A percentile compares a stretch with the other conserved stretches of the same genome.
phyloP scores from a whole-genome alignment of 192 early-diverging fungal genomes.

The Entrophospora sp. region DNA sequence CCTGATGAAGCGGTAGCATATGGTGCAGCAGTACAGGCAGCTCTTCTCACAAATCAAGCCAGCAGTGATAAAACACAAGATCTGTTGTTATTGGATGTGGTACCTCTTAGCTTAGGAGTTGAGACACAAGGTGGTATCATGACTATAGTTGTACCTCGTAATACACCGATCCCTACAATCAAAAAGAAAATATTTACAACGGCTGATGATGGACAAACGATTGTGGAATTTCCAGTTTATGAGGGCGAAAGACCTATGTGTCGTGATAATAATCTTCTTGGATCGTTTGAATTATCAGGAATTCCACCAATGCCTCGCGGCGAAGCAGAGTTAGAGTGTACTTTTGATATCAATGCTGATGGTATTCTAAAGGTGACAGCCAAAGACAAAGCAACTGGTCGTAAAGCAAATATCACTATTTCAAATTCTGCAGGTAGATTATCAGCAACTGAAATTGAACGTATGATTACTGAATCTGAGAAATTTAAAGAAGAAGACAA shows the following conservation, averaged over 20 bases:
- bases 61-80: conserved; percentile 54
- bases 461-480: conserved; percentile 87
- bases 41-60: conserved; percentile 52
- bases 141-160: no score
- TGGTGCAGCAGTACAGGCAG: no score
- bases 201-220: conserved; percentile 71
- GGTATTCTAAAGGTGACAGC: no score
- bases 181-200: conserved; percentile 77
- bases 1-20: conserved; percentile 94
- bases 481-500: conserved; percentile 76
- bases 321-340: no score
- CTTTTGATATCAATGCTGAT: no score
- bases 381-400: no score
- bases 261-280: conserved; percentile 86
- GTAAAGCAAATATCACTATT: no score
- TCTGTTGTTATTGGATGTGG: conserved; percentile 73
- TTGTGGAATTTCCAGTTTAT: conserved; percentile 75
- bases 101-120: no score
- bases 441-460: conserved; percentile 90
- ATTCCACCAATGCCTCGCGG: conserved; percentile 73
- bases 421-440: no score
- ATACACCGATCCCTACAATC: no score
- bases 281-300: conserved; percentile 71
- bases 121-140: no score
- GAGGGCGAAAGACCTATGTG: conserved; percentile 81